Evolutionary conservation across 2,329 filamentous ascomycete species (phyloP).

Genomic region (Aspergillus amoenus): DNA sequence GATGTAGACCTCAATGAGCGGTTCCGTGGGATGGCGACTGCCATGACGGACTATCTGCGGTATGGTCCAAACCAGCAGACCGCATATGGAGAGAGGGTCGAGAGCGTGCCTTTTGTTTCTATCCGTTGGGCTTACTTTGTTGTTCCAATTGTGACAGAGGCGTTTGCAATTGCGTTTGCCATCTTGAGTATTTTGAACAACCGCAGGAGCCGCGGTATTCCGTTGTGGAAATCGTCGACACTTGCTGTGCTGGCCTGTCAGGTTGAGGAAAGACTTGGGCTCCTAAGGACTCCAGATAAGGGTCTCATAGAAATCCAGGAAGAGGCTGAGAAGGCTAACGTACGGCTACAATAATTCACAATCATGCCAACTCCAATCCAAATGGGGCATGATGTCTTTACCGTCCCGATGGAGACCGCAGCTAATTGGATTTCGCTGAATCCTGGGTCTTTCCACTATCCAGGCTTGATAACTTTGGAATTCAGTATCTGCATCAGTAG

Average conservation of each 20-base stretch:
- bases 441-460: no score
- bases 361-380: no score
- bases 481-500: no score
- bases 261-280: slow-evolving; percentile 10
- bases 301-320: slow-evolving; percentile 7
- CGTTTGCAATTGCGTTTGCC: slow-evolving; percentile 13
- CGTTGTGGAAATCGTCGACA: slow-evolving; percentile 19
- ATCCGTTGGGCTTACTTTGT: slow-evolving; percentile 18
- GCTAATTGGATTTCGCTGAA: no score
- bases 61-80: slow-evolving; percentile 11
- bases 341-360: slow-evolving; percentile 3
- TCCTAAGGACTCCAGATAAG: slow-evolving; percentile 9
- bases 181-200: slow-evolving; percentile 16
- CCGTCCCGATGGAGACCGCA: no score
- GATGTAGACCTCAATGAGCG: slow-evolving; percentile 7
- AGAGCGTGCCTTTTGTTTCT: slow-evolving; percentile 12
- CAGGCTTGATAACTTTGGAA: no score
- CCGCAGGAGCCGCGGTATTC: slow-evolving; percentile 13
- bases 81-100: slow-evolving; percentile 10
- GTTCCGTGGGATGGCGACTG: slow-evolving; percentile 16
- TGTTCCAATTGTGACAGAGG: slow-evolving; percentile 9
- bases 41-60: slow-evolving; percentile 16
- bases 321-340: slow-evolving; percentile 9
- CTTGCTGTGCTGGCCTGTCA: slow-evolving; percentile 18
- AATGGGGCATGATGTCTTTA: no score